Evolutionary conservation across 2,329 filamentous ascomycete genomes (phyloP).

Genomic region (Calonectria naviculata): DNA sequence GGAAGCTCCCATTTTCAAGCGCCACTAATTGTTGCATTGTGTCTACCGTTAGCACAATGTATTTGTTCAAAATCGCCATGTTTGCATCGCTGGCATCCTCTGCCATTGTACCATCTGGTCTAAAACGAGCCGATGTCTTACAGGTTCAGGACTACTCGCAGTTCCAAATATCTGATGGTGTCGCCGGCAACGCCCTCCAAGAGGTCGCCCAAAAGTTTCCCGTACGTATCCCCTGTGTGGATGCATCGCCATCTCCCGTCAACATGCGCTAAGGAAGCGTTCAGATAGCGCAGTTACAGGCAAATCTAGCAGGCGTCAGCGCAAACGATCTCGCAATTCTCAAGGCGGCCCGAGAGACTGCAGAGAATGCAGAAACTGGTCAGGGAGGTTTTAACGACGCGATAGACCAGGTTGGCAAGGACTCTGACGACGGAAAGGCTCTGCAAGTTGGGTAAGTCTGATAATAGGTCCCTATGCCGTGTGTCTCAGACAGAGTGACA

Average conservation of each 20-base stretch:
- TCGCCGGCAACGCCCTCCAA: slow-evolving; percentile 62
- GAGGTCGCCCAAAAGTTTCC: slow-evolving; percentile 67
- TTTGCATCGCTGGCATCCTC: not conserved
- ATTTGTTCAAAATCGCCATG: not conserved
- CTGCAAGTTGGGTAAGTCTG: slow-evolving; percentile 55
- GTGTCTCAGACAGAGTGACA: not conserved
- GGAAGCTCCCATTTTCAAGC: not conserved
- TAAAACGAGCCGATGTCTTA: slow-evolving; percentile 18
- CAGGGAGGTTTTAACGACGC: slow-evolving; percentile 59
- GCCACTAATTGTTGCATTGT: not conserved
- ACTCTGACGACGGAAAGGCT: slow-evolving; percentile 52
- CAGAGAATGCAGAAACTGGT: slow-evolving; percentile 64
- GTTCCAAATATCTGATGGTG: slow-evolving; percentile 63
- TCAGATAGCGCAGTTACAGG: slow-evolving; percentile 19
- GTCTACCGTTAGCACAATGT: not conserved
- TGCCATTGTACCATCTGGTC: not conserved
- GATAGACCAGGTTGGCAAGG: slow-evolving; percentile 56
- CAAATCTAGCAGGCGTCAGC: slow-evolving; percentile 58
- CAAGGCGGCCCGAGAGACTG: slow-evolving; percentile 58
- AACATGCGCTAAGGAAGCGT: not conserved
- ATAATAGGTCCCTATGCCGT: not conserved
- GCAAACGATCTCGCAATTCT: slow-evolving; percentile 61
- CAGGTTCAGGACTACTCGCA: slow-evolving; percentile 19
- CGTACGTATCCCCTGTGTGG: slow-evolving; percentile 46
- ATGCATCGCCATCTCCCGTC: not conserved